phyloP scores from a whole-genome alignment of 805 yeast species.

The Cyberlindnera mrakii region DNA sequence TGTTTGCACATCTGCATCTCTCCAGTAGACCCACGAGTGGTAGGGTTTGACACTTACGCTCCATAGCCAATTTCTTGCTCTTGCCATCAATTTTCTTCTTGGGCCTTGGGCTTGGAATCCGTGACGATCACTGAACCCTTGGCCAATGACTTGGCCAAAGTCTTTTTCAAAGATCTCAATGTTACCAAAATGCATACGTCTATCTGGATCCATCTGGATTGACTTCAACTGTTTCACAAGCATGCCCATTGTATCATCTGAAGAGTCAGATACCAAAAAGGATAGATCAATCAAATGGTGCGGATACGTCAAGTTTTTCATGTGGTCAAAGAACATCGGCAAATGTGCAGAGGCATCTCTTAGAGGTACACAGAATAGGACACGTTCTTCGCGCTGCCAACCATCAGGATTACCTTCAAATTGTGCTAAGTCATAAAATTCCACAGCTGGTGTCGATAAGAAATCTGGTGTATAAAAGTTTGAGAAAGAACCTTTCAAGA shows the following conservation, averaged over 20 bases:
- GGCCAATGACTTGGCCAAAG: conserved; percentile 91
- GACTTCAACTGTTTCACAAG: conserved; percentile 51
- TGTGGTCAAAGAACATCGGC: conserved; percentile 83
- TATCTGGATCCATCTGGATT: conserved; percentile 63
- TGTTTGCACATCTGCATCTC: conserved; percentile 95
- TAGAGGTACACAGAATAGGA: conserved; percentile 82
- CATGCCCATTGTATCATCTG: conserved; percentile 79
- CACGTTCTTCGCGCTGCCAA: conserved; percentile 76
- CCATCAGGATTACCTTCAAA: conserved; percentile 72
- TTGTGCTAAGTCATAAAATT: conserved; percentile 66
- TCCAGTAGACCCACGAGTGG: conserved; percentile 96
- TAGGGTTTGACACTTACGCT: conserved; percentile 84
- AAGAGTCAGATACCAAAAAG: conserved; percentile 84
- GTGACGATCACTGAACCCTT: conserved; percentile 88
- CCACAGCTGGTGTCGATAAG: conserved; percentile 36
- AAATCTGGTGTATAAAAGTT: conserved; percentile 31
- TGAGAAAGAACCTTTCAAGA: conserved; percentile 5
- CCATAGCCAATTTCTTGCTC: conserved; percentile 93
- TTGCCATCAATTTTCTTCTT: conserved; percentile 90
- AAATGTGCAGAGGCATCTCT: conserved; percentile 89
- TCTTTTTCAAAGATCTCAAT: conserved; percentile 88
- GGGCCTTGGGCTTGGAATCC: conserved; percentile 97
- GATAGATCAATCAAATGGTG: conserved; percentile 80
- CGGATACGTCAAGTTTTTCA: conserved; percentile 78
- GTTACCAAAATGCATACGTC: conserved; percentile 61